Evolutionary conservation across 2,329 filamentous ascomycete species (phyloP).

Genomic region (Botryosphaeria dothidea): DNA sequence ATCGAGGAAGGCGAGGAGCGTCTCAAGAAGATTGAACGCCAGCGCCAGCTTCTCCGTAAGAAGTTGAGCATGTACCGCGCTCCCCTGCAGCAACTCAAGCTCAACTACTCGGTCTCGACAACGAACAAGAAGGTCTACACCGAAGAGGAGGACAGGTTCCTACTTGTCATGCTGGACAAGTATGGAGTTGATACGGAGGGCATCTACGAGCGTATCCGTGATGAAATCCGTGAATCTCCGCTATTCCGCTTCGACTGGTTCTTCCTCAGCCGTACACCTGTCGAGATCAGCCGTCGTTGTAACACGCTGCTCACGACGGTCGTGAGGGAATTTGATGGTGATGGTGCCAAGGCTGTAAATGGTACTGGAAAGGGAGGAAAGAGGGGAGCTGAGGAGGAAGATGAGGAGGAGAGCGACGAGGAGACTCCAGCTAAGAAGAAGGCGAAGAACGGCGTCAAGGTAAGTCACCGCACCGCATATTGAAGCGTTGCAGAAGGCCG

Average conservation of each 20-base stretch:
- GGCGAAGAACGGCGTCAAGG: slow-evolving; percentile 84
- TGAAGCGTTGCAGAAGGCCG: background rate
- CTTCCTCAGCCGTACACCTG: slow-evolving; percentile 90
- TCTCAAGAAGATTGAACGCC: slow-evolving; percentile 83
- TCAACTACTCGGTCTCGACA: slow-evolving; percentile 98
- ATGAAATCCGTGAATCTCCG: slow-evolving; percentile 91
- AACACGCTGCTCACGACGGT: slow-evolving; percentile 93
- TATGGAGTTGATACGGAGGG: slow-evolving; percentile 89
- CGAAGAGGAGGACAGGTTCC: slow-evolving; percentile 94
- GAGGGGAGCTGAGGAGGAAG: slow-evolving; percentile 77
- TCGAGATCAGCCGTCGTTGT: slow-evolving; percentile 89
- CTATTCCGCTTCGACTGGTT: slow-evolving; percentile 99
- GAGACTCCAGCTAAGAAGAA: slow-evolving; percentile 92
- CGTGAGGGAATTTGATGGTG: slow-evolving; percentile 82
- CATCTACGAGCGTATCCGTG: slow-evolving; percentile 91
- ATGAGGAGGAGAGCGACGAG: slow-evolving; percentile 75
- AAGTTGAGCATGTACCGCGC: slow-evolving; percentile 98
- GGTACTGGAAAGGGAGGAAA: slow-evolving; percentile 73
- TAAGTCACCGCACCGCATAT: slow-evolving; percentile 48
- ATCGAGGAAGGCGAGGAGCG: slow-evolving; percentile 94
- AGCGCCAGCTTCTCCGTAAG: slow-evolving; percentile 88
- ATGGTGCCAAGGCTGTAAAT: slow-evolving; percentile 55
- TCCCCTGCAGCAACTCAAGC: slow-evolving; percentile 93
- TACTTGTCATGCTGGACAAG: slow-evolving; percentile 89
- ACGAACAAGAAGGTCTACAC: slow-evolving; percentile 99